Percentiles rank a stretch among this genome's conserved stretches.
Evolutionary conservation across 306 rosid genomes (phyloP).

Genomic region (Dalbergia cultrata): DNA sequence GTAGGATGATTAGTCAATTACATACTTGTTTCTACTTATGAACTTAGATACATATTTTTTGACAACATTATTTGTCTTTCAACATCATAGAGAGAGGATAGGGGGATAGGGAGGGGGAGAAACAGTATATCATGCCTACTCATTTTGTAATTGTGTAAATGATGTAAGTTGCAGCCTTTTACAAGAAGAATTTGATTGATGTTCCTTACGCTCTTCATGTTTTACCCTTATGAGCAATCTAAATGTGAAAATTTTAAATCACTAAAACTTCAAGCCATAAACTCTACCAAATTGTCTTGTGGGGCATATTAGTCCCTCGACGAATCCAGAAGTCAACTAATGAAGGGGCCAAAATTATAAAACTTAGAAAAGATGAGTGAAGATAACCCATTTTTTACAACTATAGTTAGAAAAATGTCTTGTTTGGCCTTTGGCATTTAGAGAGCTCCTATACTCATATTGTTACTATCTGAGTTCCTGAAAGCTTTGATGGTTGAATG

Average conservation of each 20-base stretch:
- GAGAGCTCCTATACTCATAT: too few relatives aligned
- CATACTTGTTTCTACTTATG: constrained; percentile 2
- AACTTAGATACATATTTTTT: constrained; percentile 25
- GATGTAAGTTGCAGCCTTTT: constrained; percentile 39
- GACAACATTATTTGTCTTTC: constrained; percentile 31
- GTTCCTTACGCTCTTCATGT: constrained; percentile 27
- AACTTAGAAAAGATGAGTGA: too few relatives aligned
- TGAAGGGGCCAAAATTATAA: too few relatives aligned
- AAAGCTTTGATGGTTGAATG: too few relatives aligned
- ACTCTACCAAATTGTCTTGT: not conserved
- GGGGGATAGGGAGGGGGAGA: not conserved
- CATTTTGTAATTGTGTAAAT: constrained; percentile 29
- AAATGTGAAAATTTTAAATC: not conserved
- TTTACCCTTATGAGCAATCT: constrained; percentile 25
- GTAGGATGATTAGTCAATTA: constrained; percentile 37
- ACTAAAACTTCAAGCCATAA: not conserved
- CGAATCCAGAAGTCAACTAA: too few relatives aligned
- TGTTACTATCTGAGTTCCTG: too few relatives aligned
- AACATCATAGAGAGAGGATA: not conserved
- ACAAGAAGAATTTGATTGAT: constrained; percentile 23
- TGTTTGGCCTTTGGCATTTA: too few relatives aligned
- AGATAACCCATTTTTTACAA: too few relatives aligned
- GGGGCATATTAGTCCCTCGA: too few relatives aligned
- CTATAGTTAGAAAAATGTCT: too few relatives aligned
- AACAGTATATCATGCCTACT: constrained; percentile 8